These are phyloP conservation scores for Cyathus striatus DNA, from an alignment of 768 basidiomycete genomes.

Conservation along the genomic window DNA sequence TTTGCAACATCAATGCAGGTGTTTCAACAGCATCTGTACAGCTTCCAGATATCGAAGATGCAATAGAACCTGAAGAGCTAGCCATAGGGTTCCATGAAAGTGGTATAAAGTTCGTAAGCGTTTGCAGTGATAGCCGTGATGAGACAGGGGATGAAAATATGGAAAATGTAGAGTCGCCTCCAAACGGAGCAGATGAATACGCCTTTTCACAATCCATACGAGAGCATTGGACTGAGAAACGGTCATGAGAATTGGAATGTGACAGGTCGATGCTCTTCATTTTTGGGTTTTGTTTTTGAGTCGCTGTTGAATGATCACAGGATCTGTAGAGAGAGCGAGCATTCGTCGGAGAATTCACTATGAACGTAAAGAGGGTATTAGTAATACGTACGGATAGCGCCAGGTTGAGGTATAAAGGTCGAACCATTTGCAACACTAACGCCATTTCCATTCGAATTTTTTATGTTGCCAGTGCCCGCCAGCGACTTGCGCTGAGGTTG, in stretches of 20 bases:
- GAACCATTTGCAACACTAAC: constrained; percentile 61
- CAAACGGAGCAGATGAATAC: background rate
- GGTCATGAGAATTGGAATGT: background rate
- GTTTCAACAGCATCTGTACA: too few species aligned
- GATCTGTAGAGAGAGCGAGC: constrained; percentile 34
- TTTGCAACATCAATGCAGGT: too few species aligned
- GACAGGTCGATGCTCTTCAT: constrained; percentile 34
- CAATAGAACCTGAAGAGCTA: constrained; percentile 7
- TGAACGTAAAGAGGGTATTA: constrained; percentile 31
- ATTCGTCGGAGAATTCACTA: constrained; percentile 31
- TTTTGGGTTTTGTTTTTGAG: constrained; percentile 22
- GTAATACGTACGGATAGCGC: constrained; percentile 56
- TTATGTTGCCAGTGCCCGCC: constrained; percentile 18
- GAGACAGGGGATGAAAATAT: constrained; percentile 46
- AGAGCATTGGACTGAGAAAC: background rate
- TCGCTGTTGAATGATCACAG: constrained; percentile 20
- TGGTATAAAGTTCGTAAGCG: constrained; percentile 57
- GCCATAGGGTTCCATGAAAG: constrained; percentile 40
- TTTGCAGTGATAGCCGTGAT: constrained; percentile 55
- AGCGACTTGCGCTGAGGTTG: constrained; percentile 37
- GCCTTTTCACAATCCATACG: too few species aligned
- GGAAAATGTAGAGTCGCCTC: constrained; percentile 32
- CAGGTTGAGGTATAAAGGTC: constrained; percentile 48
- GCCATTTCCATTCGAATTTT: constrained; percentile 14
- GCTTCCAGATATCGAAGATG: constrained; percentile 8